phyloP scores from a whole-genome alignment of 441 rosid genomes.

The Mallotus repandus region DNA sequence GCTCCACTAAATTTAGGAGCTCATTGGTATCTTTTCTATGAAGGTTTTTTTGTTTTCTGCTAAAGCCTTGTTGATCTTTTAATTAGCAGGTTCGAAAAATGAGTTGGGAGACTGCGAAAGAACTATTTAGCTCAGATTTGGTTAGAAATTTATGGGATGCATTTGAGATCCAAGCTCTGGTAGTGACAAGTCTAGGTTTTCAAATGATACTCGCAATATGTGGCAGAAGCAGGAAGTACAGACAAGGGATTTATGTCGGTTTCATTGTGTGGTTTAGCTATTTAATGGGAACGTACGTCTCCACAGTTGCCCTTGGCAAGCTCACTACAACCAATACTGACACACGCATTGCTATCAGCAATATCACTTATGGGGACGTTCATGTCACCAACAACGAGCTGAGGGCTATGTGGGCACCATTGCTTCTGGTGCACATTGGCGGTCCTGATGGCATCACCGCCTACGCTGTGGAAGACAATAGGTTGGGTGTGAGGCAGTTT shows the following conservation, averaged over 20 bases:
- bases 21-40: too few species aligned
- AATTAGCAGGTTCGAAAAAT: background rate
- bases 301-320: constrained; percentile 17
- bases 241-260: background rate
- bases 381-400: constrained; percentile 6
- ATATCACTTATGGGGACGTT: background rate
- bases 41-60: too few species aligned
- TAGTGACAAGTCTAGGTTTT: constrained; percentile 5
- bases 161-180: constrained; percentile 12
- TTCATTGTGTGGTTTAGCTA: constrained; percentile 12
- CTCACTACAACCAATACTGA: constrained; percentile 10
- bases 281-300: constrained; percentile 16
- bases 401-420: constrained; percentile 18
- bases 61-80: too few species aligned
- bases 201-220: background rate
- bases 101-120: constrained; percentile 16
- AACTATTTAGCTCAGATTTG: constrained; percentile 1
- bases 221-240: constrained; percentile 14
- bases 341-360: background rate
- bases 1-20: too few species aligned
- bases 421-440: constrained; percentile 25
- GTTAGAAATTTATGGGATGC: constrained; percentile 11
- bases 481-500: constrained; percentile 15
- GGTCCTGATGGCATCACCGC: constrained; percentile 30
- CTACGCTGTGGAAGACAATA: constrained; percentile 16